Percentiles rank a stretch among this genome's conserved stretches.
Conservation (phyloP, 73 alveolate species). For the Stentor roeselii region DNA sequence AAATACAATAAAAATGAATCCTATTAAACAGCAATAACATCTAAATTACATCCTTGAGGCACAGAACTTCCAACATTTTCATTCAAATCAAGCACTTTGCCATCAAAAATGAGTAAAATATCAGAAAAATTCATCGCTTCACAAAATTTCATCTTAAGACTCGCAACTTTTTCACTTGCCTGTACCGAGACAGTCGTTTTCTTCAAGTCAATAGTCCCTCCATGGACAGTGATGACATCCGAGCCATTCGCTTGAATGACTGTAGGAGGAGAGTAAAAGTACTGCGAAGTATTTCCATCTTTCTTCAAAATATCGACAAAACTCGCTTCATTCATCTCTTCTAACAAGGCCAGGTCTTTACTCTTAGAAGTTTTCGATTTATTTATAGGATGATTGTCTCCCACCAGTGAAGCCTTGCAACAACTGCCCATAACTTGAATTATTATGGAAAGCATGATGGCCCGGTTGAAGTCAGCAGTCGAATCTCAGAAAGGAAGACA, state of each 20-base stretch:
- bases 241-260: neutral
- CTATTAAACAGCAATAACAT: neutral
- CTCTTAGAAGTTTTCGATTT: neutral
- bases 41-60: neutral
- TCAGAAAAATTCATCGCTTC: neutral
- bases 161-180: neutral
- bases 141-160: neutral
- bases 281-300: constrained; percentile 5
- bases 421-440: neutral
- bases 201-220: neutral
- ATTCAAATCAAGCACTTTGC: neutral
- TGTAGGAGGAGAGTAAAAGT: neutral
- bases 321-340: neutral
- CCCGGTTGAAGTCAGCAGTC: neutral
- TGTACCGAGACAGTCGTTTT: neutral
- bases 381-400: neutral
- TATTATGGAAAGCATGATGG: neutral
- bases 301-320: neutral
- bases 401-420: neutral
- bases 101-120: neutral
- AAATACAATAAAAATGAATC: too few species aligned
- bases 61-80: neutral
- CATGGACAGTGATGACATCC: neutral
- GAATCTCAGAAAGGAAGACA: neutral
- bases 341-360: neutral